Conservation (phyloP, 164 flowering plant genomes). For the Vitis vinifera region ASM3070453v1 NC_081811.1:27416001-27416500, state of each 20-base stretch:
- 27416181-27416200: slow-evolving; percentile 23
- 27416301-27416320: no score
- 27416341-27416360: no score
- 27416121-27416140: slow-evolving; percentile 25
- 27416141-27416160: slow-evolving; percentile 12
- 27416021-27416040: slow-evolving; percentile 22
- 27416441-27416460: no score
- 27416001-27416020: slow-evolving; percentile 15
- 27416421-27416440: no score
- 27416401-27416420: no score
- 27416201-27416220: slow-evolving; percentile 20
- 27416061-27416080: slow-evolving; percentile 22
- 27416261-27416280: background rate
- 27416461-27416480: no score
- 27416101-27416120: slow-evolving; percentile 27
- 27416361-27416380: no score
- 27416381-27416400: no score
- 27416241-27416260: slow-evolving; percentile 24
- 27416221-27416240: slow-evolving; percentile 14
- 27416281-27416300: background rate
- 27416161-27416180: slow-evolving; percentile 31
- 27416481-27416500: no score
- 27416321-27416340: no score
- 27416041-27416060: slow-evolving; percentile 9
- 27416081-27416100: slow-evolving; percentile 12